Evolutionary conservation across 768 basidiomycete genomes (phyloP).

Genomic region (Asterophora parasitica): DNA sequence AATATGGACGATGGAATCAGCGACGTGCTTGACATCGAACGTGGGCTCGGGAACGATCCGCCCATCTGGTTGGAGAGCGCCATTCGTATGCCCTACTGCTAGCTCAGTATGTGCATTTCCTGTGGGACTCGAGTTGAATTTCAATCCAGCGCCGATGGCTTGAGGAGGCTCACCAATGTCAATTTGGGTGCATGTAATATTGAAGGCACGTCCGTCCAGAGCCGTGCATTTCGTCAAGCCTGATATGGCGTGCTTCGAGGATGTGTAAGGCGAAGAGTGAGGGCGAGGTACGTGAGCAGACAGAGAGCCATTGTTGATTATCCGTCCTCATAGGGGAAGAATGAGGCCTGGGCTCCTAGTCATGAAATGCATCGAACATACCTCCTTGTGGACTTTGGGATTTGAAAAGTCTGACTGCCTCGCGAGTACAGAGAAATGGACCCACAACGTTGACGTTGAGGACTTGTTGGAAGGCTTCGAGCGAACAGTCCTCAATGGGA

Average conservation of each 20-base stretch:
- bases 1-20: conserved; percentile 64
- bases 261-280: conserved; percentile 58
- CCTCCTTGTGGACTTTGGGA: conserved; percentile 69
- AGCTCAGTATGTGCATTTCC: conserved; percentile 71
- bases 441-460: conserved; percentile 70
- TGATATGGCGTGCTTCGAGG: conserved; percentile 75
- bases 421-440: conserved; percentile 71
- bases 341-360: background rate
- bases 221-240: conserved; percentile 75
- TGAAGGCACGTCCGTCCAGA: conserved; percentile 69
- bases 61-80: conserved; percentile 70
- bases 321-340: conserved; percentile 43
- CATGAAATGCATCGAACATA: conserved; percentile 18
- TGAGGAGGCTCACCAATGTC: conserved; percentile 59
- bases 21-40: conserved; percentile 72
- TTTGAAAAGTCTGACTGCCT: conserved; percentile 74
- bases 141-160: background rate
- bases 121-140: conserved; percentile 18
- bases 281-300: conserved; percentile 70
- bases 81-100: conserved; percentile 39
- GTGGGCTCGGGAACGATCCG: conserved; percentile 49
- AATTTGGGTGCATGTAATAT: conserved; percentile 76
- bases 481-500: conserved; percentile 55
- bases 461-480: conserved; percentile 60
- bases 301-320: conserved; percentile 86